A percentile compares a stretch with the other conserved stretches of the same genome.
Evolutionary conservation across 768 basidiomycete genomes (phyloP).

Genomic region (Kwoniella heveanensis): DNA sequence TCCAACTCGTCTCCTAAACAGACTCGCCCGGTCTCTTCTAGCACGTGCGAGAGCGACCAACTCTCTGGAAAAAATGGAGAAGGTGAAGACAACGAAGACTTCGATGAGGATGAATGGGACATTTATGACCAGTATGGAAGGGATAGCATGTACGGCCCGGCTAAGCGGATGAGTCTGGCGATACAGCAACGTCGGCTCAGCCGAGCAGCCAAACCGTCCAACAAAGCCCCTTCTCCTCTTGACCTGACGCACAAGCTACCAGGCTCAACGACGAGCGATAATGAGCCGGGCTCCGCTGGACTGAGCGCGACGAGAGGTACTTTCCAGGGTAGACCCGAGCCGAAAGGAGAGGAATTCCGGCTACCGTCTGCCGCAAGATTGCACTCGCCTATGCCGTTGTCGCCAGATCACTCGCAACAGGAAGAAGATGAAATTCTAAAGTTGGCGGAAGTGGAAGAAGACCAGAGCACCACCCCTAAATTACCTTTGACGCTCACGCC

Average conservation of each 20-base stretch:
- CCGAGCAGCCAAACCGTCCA: conserved; percentile 16
- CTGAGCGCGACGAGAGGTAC: conserved; percentile 3
- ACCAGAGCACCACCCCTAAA: conserved; percentile 18
- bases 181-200: conserved; percentile 19
- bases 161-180: conserved; percentile 20
- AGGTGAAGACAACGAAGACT: conserved; percentile 1
- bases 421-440: background rate
- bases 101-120: conserved; percentile 42
- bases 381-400: background rate
- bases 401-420: background rate
- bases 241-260: background rate
- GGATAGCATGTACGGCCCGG: conserved; percentile 45
- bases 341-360: conserved; percentile 11
- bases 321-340: conserved; percentile 4
- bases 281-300: background rate
- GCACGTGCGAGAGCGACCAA: background rate
- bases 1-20: background rate
- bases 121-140: conserved; percentile 51
- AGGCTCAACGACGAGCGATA: background rate
- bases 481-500: conserved; percentile 3
- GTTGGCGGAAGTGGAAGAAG: conserved; percentile 6
- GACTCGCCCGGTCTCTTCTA: background rate
- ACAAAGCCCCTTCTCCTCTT: conserved; percentile 3
- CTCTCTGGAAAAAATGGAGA: background rate
- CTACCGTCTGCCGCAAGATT: conserved; percentile 12